Percentiles rank a stretch among this genome's conserved stretches.
Evolutionary conservation across 768 basidiomycete genomes (phyloP).

Genomic region (Suillus bovinus): DNA sequence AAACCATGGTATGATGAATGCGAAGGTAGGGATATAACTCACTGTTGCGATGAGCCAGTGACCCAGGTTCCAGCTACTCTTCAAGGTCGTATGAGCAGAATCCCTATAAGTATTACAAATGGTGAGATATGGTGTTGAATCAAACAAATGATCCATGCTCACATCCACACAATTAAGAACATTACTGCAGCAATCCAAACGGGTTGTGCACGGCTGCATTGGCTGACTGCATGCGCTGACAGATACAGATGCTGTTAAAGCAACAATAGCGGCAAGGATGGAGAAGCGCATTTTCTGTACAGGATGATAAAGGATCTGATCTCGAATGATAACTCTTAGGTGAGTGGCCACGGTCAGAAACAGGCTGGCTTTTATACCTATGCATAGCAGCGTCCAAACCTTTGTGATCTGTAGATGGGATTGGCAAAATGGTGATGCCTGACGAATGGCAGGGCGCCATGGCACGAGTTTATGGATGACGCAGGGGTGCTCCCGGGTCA

Average conservation of each 20-base stretch:
- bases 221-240: neutral
- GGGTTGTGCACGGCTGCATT: accelerated
- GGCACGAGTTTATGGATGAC: neutral
- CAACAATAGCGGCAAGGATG: neutral
- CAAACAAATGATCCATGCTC: neutral
- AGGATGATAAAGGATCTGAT: neutral
- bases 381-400: neutral
- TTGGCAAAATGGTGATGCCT: neutral
- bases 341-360: neutral
- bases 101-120: neutral
- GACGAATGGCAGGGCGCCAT: neutral
- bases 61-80: neutral
- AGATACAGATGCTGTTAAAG: neutral
- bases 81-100: neutral
- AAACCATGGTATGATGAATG: too few species aligned
- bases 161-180: neutral
- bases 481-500: neutral
- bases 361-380: neutral
- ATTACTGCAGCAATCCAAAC: neutral
- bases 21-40: neutral
- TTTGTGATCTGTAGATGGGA: neutral
- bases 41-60: neutral
- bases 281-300: neutral
- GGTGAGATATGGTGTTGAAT: neutral
- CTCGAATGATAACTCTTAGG: neutral